Conservation (phyloP, 1,139 yeast species). For the Ogataea hybrid region DNA sequence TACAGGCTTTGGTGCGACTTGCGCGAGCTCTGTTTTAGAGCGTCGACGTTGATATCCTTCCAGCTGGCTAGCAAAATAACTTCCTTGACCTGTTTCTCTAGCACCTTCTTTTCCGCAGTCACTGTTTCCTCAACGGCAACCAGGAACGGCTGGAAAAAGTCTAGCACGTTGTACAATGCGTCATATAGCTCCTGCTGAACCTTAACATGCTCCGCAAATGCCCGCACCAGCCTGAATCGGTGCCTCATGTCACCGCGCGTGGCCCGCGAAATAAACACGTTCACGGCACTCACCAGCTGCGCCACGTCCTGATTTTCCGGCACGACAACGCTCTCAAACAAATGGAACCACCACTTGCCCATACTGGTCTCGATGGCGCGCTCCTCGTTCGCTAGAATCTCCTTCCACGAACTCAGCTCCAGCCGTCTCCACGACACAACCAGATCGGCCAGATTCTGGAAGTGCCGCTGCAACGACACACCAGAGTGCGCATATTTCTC, state of each 20-base stretch:
- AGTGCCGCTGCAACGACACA: conserved; percentile 58
- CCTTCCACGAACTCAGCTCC: conserved; percentile 84
- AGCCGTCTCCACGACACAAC: conserved; percentile 90
- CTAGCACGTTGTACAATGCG: conserved; percentile 60
- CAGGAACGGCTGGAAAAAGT: conserved; percentile 66
- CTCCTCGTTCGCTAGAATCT: conserved; percentile 71
- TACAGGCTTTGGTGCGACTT: conserved; percentile 82
- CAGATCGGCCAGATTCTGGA: conserved; percentile 58
- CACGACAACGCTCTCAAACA: conserved; percentile 71
- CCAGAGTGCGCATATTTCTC: conserved; percentile 85
- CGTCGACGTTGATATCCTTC: conserved; percentile 95
- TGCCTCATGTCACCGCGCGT: conserved; percentile 68
- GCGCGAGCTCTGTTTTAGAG: conserved; percentile 89
- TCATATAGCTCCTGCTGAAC: conserved; percentile 28
- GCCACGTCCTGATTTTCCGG: conserved; percentile 38
- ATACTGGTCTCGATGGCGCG: conserved; percentile 44
- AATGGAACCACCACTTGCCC: conserved; percentile 90
- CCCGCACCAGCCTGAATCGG: conserved; percentile 56
- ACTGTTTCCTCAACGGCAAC: conserved; percentile 48
- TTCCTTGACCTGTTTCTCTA: conserved; percentile 81
- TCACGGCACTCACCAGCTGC: conserved; percentile 63
- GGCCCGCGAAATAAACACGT: conserved; percentile 72
- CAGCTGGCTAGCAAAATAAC: conserved; percentile 89
- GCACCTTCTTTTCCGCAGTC: conserved; percentile 42
- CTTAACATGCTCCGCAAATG: conserved; percentile 56